These are phyloP conservation scores for Rubia peregrina DNA, from an alignment of 305 asterid genomes.

Conservation along the genomic window DNA sequence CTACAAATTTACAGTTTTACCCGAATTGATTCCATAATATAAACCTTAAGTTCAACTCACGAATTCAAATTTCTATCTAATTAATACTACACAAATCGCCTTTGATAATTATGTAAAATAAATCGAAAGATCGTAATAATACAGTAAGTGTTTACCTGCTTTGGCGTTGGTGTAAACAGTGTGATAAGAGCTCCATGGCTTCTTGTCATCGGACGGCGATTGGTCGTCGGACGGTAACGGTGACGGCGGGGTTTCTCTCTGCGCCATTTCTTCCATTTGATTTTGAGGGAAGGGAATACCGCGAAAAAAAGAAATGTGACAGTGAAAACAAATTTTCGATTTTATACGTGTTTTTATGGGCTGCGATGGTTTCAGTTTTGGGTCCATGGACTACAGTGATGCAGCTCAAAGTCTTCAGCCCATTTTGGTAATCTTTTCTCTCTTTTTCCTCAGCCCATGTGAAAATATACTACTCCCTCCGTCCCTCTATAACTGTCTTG, in stretches of 20 bases:
- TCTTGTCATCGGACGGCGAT: slow-evolving; percentile 24
- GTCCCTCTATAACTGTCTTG: too few species aligned
- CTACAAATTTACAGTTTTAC: slow-evolving; percentile 26
- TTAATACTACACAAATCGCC: background rate
- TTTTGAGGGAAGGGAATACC: slow-evolving; percentile 1
- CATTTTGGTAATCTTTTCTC: too few species aligned
- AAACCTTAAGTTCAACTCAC: background rate
- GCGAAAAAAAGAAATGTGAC: background rate
- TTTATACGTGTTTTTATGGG: background rate
- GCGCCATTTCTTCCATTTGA: slow-evolving; percentile 31
- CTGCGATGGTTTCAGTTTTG: too few species aligned
- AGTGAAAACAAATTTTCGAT: background rate
- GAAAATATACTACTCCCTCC: too few species aligned
- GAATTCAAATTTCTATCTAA: background rate
- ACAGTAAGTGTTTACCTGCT: slow-evolving; percentile 50
- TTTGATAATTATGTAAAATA: background rate
- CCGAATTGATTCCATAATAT: background rate
- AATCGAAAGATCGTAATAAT: background rate
- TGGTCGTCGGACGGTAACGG: slow-evolving; percentile 21
- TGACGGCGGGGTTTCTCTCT: slow-evolving; percentile 28
- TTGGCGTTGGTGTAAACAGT: slow-evolving; percentile 79
- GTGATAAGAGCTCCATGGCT: slow-evolving; percentile 92
- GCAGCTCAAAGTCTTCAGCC: too few species aligned
- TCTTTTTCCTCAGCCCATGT: too few species aligned
- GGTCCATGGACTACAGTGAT: too few species aligned